A percentile compares a stretch with the other conserved stretches of the same genome.
phyloP scores from a whole-genome alignment of 2,329 filamentous ascomycete species.

The Aspergillus fijiensis region DNA sequence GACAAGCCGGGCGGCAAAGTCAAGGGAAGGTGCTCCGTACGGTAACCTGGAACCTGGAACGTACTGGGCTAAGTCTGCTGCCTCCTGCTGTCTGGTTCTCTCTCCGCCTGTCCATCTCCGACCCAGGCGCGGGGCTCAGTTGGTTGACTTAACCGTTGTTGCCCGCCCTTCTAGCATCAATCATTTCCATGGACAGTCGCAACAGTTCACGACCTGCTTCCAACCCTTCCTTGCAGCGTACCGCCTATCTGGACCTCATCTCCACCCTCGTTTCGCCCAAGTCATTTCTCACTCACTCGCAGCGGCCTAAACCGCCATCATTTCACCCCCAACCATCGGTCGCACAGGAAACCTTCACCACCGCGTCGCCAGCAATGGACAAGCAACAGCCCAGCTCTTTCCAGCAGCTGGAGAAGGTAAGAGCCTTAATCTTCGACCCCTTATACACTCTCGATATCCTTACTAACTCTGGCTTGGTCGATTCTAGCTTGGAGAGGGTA shows the following conservation, averaged over 20 bases:
- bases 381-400: conserved; percentile 92
- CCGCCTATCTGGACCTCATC: conserved; percentile 31
- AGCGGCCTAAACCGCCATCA: conserved; percentile 18
- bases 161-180: not conserved
- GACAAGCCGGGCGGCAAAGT: no score
- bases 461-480: not conserved
- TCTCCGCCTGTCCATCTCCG: not conserved
- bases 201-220: conserved; percentile 9
- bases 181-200: conserved; percentile 21
- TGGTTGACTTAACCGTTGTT: not conserved
- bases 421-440: not conserved
- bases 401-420: conserved; percentile 90
- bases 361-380: conserved; percentile 64
- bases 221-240: conserved; percentile 23
- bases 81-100: no score
- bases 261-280: conserved; percentile 38
- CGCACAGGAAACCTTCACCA: conserved; percentile 8
- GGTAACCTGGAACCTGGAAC: no score
- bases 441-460: not conserved
- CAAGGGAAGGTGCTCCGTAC: no score
- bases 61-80: no score
- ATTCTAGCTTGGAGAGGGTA: conserved; percentile 80
- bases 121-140: conserved; percentile 15
- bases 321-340: conserved; percentile 15
- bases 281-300: conserved; percentile 35